A percentile compares a stretch with the other conserved stretches of the same genome.
phyloP scores from a whole-genome alignment of 441 rosid species.

The Syzygium malaccense region DNA sequence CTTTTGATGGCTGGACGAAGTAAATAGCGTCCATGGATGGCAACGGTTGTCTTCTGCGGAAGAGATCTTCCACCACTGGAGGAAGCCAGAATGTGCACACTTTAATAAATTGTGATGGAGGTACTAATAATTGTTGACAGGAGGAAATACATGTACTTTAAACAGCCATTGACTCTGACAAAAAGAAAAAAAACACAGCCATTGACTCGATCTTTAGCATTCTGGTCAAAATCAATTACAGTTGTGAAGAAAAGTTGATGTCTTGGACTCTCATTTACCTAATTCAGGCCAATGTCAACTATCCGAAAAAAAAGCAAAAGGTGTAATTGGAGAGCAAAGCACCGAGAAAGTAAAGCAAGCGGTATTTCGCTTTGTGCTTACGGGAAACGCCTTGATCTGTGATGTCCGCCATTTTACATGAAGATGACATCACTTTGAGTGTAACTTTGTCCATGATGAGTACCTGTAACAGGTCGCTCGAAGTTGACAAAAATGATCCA shows the following conservation, averaged over 20 bases:
- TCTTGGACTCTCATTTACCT: neutral
- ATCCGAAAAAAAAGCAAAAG: neutral
- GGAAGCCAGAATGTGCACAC: neutral
- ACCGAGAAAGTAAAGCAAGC: neutral
- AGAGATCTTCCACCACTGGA: slow-evolving; percentile 74
- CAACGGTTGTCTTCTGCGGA: slow-evolving; percentile 62
- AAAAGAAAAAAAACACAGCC: neutral
- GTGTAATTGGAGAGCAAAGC: neutral
- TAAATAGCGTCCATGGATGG: slow-evolving; percentile 66
- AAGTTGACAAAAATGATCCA: neutral
- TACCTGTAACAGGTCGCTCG: slow-evolving; percentile 35
- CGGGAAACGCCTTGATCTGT: slow-evolving; percentile 94
- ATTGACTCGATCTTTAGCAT: neutral
- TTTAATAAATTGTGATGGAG: neutral
- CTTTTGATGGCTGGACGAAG: slow-evolving; percentile 60
- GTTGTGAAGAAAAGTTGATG: neutral
- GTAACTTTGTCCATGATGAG: slow-evolving; percentile 95
- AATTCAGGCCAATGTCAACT: neutral
- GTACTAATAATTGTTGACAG: neutral
- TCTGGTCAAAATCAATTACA: neutral
- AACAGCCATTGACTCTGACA: neutral
- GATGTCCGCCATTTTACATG: slow-evolving; percentile 95
- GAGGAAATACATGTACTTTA: neutral
- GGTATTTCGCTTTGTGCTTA: slow-evolving; percentile 21
- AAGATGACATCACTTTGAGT: slow-evolving; percentile 82